Evolutionary conservation across 1,284 basidiomycete genomes (phyloP).

Genomic region (Austroboletus olivaceoglutinosus): DNA sequence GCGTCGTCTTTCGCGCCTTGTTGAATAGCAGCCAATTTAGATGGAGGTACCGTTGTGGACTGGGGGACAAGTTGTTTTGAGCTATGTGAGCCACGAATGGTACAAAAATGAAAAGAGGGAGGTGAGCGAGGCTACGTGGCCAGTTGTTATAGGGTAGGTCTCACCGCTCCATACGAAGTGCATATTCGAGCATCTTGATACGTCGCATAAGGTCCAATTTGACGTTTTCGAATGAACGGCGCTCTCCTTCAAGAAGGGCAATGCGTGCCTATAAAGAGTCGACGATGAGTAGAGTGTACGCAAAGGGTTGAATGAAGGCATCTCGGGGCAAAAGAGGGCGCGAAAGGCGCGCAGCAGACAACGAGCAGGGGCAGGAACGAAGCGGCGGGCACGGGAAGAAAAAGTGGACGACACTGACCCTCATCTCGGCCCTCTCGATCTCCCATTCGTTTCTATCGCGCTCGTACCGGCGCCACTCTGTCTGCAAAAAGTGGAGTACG

Average conservation of each 20-base stretch:
- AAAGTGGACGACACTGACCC: slow-evolving; percentile 60
- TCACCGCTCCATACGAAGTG: slow-evolving; percentile 89
- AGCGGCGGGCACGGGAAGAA: not conserved
- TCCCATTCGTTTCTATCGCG: slow-evolving; percentile 99
- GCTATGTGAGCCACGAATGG: slow-evolving; percentile 44
- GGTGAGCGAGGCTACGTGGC: slow-evolving; percentile 13
- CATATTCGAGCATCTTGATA: slow-evolving; percentile 99
- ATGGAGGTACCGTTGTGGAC: slow-evolving; percentile 51
- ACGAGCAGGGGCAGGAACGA: slow-evolving; percentile 18
- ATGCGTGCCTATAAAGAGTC: slow-evolving; percentile 73
- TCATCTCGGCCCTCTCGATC: slow-evolving; percentile 98
- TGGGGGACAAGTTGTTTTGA: slow-evolving; percentile 72
- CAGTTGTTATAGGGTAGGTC: slow-evolving; percentile 27
- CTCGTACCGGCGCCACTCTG: slow-evolving; percentile 96
- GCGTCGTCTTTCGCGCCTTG: slow-evolving; percentile 69
- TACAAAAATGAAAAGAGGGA: not conserved
- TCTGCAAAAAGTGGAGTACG: slow-evolving; percentile 96
- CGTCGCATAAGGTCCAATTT: slow-evolving; percentile 94
- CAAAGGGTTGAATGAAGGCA: not conserved
- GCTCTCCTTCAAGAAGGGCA: slow-evolving; percentile 95
- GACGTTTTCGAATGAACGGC: slow-evolving; percentile 94
- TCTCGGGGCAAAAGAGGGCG: not conserved
- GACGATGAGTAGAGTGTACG: slow-evolving; percentile 24
- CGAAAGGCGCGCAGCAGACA: slow-evolving; percentile 7
- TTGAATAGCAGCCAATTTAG: slow-evolving; percentile 61